These are phyloP conservation scores for Maudiozyma serrabonitensis DNA, from an alignment of 805 yeast species.

Conservation along the genomic window DNA sequence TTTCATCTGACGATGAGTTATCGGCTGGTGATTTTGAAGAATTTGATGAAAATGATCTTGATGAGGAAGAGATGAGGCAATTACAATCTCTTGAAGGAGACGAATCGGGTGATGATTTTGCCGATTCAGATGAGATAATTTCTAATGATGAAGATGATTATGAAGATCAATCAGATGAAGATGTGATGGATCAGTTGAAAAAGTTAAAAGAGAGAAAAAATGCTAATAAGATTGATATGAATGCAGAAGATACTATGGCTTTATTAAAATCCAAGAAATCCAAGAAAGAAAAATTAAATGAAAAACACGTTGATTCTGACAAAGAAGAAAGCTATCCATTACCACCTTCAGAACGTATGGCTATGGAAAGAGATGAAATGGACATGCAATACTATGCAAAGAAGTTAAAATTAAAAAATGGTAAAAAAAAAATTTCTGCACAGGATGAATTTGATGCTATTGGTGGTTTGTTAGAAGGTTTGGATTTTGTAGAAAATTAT, in stretches of 20 bases:
- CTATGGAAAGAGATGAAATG: slow-evolving; percentile 53
- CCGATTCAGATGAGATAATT: slow-evolving; percentile 15
- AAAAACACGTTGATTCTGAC: slow-evolving; percentile 9
- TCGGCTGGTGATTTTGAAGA: slow-evolving; percentile 37
- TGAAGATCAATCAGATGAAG: slow-evolving; percentile 1
- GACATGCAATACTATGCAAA: slow-evolving; percentile 79
- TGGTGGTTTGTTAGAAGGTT: slow-evolving; percentile 75
- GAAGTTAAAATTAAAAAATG: slow-evolving; percentile 60
- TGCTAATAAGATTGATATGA: slow-evolving; percentile 19
- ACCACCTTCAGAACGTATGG: slow-evolving; percentile 39
- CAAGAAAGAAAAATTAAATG: slow-evolving; percentile 10
- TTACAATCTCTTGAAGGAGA: slow-evolving; percentile 21
- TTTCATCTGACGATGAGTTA: slow-evolving; percentile 35
- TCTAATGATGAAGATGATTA: background rate
- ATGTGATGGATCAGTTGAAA: slow-evolving; percentile 35
- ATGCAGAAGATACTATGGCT: slow-evolving; percentile 29
- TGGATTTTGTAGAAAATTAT: slow-evolving; percentile 33
- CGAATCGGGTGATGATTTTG: slow-evolving; percentile 7
- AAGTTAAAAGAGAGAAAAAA: slow-evolving; percentile 29
- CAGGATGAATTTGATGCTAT: slow-evolving; percentile 62
- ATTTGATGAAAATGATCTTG: slow-evolving; percentile 32
- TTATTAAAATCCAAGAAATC: slow-evolving; percentile 34
- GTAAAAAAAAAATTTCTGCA: slow-evolving; percentile 37
- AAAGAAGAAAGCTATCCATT: slow-evolving; percentile 17
- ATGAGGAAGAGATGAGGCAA: slow-evolving; percentile 29